Evolutionary conservation across 345 rosid species (phyloP), one percentile per base, ranked within the genome.

Genomic region (Cochlearia excelsa): DNA sequence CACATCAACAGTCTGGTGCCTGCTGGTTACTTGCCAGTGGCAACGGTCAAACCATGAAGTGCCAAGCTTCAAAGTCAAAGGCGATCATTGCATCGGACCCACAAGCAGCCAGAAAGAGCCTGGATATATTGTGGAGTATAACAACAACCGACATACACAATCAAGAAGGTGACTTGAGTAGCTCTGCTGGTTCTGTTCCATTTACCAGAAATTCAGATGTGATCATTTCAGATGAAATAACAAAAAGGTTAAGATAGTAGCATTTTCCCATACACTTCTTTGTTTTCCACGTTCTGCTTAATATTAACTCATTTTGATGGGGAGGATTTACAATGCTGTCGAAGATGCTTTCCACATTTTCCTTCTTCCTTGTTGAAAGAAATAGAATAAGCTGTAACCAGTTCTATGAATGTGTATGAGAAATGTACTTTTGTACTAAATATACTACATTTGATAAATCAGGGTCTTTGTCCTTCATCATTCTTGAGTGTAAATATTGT

Each of bases 21-120:
- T 77, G 83, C 23, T 88, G 90, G 96, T 76, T 84, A 73, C 75
- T 84, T 41, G 82, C 80, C 6, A 77, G 75, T 59, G 87, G 90
- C 61, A 44, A 63, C 73, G 63, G 68, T 30, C 67, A 85, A 77
- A 65, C 80, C 61, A 53, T 41, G 4, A 75, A 65, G 28, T 63
- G 63, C 34, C 66, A 81, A 51, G 54, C 69, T 55, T 70, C 78
- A 0, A 71, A 71, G 58, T 78, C 87, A 9, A 78, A 71, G 27
- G 80, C 79, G 8, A 71, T 77, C 50, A 74, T 75, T 35, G 67
- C 59, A 57, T 65, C 80, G 9, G 46, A 64, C 58, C 67, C 53
- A 11, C 73, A 63, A 6, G 47, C 51, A 58, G 67, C 41, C 47
- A 68, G 50, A 41, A 73, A 71, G 54, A 46, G 29, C 61, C 58